Percentiles rank a stretch among this genome's conserved stretches.
These are phyloP conservation scores for Magnolia changhungtana DNA, from an alignment of 164 flowering plant species.

Conservation along the genomic window DNA sequence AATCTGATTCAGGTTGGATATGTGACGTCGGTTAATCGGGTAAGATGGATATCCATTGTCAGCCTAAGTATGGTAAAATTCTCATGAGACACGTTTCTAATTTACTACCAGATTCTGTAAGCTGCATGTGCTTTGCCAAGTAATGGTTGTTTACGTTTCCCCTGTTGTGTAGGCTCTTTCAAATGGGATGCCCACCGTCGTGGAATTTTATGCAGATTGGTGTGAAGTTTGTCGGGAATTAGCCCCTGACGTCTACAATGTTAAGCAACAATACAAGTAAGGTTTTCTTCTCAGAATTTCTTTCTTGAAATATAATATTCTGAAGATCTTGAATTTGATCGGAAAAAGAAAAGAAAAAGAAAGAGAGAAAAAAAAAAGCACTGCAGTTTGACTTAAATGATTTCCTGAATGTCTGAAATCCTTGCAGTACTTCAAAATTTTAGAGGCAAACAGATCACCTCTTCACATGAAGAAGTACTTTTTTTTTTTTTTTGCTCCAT, in stretches of 20 bases:
- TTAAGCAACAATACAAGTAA: conserved; percentile 93
- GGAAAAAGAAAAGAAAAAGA: not conserved
- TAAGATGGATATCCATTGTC: no score
- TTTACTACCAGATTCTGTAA: no score
- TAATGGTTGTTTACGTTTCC: conserved; percentile 5
- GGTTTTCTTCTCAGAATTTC: not conserved
- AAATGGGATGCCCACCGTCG: conserved; percentile 93
- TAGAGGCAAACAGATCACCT: not conserved
- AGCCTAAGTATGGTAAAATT: not conserved
- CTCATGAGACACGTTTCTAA: not conserved
- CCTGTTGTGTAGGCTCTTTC: conserved; percentile 63
- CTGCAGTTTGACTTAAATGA: not conserved
- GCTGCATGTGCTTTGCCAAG: not conserved
- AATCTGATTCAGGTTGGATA: no score
- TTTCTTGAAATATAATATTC: not conserved
- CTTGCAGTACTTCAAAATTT: not conserved
- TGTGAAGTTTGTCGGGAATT: conserved; percentile 95
- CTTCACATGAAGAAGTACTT: not conserved
- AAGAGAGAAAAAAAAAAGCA: not conserved
- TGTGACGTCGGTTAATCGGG: no score
- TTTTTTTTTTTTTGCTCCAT: not conserved
- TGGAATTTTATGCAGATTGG: conserved; percentile 99
- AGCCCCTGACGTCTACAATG: conserved; percentile 92
- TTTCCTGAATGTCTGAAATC: not conserved
- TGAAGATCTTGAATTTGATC: not conserved